A percentile compares a stretch with the other conserved stretches of the same genome.
Evolutionary conservation across 164 flowering plant species (phyloP).

Genomic region (Piper longum): DNA sequence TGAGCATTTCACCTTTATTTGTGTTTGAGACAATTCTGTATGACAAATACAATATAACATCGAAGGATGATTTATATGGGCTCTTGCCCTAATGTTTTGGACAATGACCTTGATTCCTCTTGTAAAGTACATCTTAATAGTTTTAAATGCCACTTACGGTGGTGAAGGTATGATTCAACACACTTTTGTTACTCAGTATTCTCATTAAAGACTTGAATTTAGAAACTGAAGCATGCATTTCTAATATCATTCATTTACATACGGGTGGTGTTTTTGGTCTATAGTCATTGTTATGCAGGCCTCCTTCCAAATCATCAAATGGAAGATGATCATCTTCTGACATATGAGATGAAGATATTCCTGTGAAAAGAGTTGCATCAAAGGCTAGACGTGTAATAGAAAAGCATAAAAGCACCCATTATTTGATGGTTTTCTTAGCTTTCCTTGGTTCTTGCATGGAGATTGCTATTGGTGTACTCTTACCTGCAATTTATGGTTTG

Average conservation of each 20-base stretch:
- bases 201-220: not conserved
- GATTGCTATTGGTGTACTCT: slow-evolving; percentile 47
- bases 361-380: slow-evolving; percentile 20
- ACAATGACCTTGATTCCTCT: slow-evolving; percentile 45
- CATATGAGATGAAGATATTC: slow-evolving; percentile 13
- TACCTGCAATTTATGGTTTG: slow-evolving; percentile 65
- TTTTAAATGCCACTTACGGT: slow-evolving; percentile 43
- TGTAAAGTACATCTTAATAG: slow-evolving; percentile 46
- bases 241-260: slow-evolving; percentile 1
- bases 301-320: slow-evolving; percentile 33
- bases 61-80: slow-evolving; percentile 25
- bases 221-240: not conserved
- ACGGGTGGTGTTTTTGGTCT: slow-evolving; percentile 67
- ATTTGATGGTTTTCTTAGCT: slow-evolving; percentile 42
- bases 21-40: slow-evolving; percentile 30
- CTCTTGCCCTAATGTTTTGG: slow-evolving; percentile 52
- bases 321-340: slow-evolving; percentile 19
- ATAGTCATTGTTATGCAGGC: slow-evolving; percentile 53
- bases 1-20: slow-evolving; percentile 52
- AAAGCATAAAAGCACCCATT: slow-evolving; percentile 34
- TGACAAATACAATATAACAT: slow-evolving; percentile 12
- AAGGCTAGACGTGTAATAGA: slow-evolving; percentile 41
- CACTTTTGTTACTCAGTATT: not conserved
- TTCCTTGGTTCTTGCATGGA: slow-evolving; percentile 58
- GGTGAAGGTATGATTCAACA: slow-evolving; percentile 39